A percentile compares a stretch with the other conserved stretches of the same genome.
Conservation (phyloP, 73 alveolate species). For the Symbiodinium pilosum region DNA sequence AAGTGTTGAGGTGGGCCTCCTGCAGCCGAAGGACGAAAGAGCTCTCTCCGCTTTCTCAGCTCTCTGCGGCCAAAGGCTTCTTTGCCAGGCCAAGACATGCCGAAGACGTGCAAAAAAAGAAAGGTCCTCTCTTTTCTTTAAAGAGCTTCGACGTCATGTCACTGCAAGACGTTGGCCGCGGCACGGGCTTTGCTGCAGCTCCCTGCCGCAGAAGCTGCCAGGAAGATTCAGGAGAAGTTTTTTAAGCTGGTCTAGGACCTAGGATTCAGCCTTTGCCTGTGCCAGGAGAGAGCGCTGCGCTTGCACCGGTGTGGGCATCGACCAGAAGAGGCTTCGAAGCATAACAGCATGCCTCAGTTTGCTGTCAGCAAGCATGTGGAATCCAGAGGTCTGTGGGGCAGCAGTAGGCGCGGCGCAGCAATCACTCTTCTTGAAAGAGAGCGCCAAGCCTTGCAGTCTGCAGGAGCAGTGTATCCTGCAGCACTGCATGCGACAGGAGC, state of each 20-base stretch:
- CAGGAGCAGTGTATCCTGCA: constrained; percentile 43
- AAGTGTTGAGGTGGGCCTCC: too few species aligned
- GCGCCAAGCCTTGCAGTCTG: background rate
- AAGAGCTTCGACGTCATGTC: background rate
- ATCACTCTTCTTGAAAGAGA: too few species aligned
- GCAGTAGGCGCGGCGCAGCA: background rate
- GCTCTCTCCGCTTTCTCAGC: constrained; percentile 52
- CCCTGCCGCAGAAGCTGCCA: background rate
- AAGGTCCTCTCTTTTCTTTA: too few species aligned
- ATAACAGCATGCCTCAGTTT: background rate
- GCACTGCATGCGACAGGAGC: constrained; percentile 65
- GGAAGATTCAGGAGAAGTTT: background rate
- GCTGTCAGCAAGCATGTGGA: background rate
- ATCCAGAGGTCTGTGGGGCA: background rate
- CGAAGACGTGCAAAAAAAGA: background rate
- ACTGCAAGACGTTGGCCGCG: background rate
- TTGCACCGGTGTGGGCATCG: constrained; percentile 35
- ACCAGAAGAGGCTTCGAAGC: constrained; percentile 22
- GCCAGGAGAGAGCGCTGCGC: constrained; percentile 60
- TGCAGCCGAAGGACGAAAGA: too few species aligned
- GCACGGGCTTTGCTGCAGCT: background rate
- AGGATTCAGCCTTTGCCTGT: background rate
- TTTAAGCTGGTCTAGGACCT: background rate
- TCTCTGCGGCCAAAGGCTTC: constrained; percentile 37
- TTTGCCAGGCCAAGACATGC: constrained; percentile 12